Evolutionary conservation across 352 stramenopile species (phyloP).

Genomic region (Globisporangium polare): DNA sequence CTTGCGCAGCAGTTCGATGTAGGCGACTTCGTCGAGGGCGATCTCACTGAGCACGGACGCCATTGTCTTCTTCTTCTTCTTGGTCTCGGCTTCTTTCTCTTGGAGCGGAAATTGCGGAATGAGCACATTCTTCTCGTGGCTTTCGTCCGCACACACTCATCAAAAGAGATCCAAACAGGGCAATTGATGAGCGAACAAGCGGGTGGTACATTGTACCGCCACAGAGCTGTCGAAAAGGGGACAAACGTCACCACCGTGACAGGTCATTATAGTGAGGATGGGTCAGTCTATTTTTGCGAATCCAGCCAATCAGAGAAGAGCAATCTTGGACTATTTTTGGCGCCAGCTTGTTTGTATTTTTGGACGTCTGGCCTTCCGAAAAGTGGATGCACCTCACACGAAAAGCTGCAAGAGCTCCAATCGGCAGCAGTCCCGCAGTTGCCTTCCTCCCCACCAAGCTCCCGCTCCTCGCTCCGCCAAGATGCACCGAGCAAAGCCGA

Average conservation of each 20-base stretch:
- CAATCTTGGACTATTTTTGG: background rate
- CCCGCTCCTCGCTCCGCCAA: background rate
- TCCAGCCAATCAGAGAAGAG: background rate
- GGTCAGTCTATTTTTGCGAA: no score
- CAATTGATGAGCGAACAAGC: background rate
- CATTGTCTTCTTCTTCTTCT: conserved; percentile 16
- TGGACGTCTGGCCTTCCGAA: background rate
- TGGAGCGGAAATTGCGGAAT: conserved; percentile 8
- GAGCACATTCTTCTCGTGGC: background rate
- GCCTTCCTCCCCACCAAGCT: background rate
- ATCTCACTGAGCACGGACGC: conserved; percentile 34
- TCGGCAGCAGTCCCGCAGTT: background rate
- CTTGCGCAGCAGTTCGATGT: conserved; percentile 81
- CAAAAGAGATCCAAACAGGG: background rate
- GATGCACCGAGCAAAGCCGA: conserved; percentile 66
- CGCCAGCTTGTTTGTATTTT: background rate
- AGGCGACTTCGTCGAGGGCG: conserved; percentile 67
- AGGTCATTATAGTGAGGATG: no score
- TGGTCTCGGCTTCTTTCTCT: background rate
- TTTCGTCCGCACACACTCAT: conserved; percentile 8
- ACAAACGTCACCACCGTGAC: no score
- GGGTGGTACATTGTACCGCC: conserved; percentile 1
- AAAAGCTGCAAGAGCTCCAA: background rate
- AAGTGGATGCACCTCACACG: background rate
- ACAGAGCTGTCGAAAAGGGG: no score